Conservation (phyloP, 306 rosid genomes). For the Cicer pinnatifidum region DNA sequence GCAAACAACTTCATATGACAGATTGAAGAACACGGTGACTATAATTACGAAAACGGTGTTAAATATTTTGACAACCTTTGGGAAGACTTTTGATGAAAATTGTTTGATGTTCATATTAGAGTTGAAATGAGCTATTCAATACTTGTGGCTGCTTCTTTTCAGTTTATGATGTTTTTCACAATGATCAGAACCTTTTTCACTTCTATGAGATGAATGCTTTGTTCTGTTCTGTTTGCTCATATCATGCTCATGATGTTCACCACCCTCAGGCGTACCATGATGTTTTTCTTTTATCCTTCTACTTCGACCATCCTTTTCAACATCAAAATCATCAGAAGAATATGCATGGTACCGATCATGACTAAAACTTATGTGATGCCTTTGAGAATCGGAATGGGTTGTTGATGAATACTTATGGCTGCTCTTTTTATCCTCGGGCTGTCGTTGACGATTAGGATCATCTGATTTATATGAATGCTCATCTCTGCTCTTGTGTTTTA, state of each 20-base stretch:
- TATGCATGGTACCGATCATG: constrained; percentile 34
- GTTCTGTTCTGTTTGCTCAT: constrained; percentile 45
- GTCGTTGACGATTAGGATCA: constrained; percentile 42
- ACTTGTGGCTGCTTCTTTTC: constrained; percentile 45
- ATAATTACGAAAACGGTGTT: not conserved
- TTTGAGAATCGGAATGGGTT: constrained; percentile 40
- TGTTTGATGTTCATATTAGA: constrained; percentile 33
- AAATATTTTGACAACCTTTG: constrained; percentile 28
- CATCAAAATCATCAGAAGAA: constrained; percentile 49
- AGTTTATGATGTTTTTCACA: constrained; percentile 34
- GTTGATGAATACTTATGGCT: constrained; percentile 45
- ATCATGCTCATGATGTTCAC: constrained; percentile 36
- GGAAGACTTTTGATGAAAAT: constrained; percentile 22
- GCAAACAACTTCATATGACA: not conserved
- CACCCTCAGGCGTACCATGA: not conserved
- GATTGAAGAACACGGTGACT: not conserved
- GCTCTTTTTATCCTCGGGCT: constrained; percentile 40
- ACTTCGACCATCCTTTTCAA: constrained; percentile 35
- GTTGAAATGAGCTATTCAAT: constrained; percentile 43
- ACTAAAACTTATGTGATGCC: constrained; percentile 41
- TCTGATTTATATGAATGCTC: constrained; percentile 40
- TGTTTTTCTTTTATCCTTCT: constrained; percentile 42
- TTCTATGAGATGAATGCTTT: constrained; percentile 33
- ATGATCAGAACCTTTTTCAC: constrained; percentile 43
- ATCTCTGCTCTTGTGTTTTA: constrained; percentile 38